Base-by-base conservation (phyloP, 164 flowering plant species). In the Piper betle region DNA sequence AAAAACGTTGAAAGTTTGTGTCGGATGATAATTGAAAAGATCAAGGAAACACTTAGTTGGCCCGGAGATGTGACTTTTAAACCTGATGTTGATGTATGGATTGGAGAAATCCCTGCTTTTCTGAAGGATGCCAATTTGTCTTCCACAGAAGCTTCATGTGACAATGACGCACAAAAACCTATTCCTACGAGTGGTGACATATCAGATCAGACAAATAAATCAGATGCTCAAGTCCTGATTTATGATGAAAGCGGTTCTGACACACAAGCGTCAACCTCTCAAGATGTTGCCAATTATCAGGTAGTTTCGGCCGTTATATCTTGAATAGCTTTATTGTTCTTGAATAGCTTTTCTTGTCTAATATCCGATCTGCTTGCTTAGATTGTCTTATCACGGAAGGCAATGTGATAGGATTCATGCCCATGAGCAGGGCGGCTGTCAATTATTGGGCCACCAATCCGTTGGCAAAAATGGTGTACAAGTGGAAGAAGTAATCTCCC, bases 211-310 rank as follows among this genome's bases (percentile, higher is more conserved):
- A 43, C 40, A 42, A 53, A 61, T 37, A 43, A 52, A 17, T 50
- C 68, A 55, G 19, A 16, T 25, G 39, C 41, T 12, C 40, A 5
- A 18, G 19, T 55, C 38, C 59, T 66, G 41, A n/a, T 68, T 40
- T 38, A 66, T 33, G 73, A 69, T 57, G 57, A 58, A 57, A 75
- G 53, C 55, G 70, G 70, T 58, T 66, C 58, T n/a, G 83, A 77
- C 20, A 7, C 69, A 43, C 69, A 79, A 69, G 53, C 71, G 64
- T 73, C 52, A 52, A 20, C 82, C 55, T 70, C 72, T 5, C 82
- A 79, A 64, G 85, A 86, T 59, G 82, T 86, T 73, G 92, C 87
- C 61, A 85, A 82, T 71, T 91, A 81, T 79, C 88, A 91, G 97
- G 97, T 86, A 77, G 41, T 37, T 39, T 48, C 48, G 18, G 15